These are phyloP conservation scores for Vanilla planifolia DNA, from an alignment of 106 monocot genomes.

Conservation along the genomic window DNA sequence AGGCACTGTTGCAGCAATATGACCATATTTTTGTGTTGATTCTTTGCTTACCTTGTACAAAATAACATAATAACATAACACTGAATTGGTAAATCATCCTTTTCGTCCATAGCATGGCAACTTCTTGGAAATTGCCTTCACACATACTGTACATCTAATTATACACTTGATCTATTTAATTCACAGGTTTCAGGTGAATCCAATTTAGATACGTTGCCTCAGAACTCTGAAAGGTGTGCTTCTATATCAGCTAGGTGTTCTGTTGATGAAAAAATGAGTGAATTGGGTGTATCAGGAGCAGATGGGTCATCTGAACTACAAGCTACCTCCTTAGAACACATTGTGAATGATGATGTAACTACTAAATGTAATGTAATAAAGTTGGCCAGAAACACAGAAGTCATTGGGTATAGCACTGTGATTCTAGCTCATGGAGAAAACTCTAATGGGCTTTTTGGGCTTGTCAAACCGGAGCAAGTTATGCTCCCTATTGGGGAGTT, in stretches of 20 bases:
- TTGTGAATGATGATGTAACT: slow-evolving; percentile 17
- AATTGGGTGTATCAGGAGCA: slow-evolving; percentile 7
- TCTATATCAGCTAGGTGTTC: slow-evolving; percentile 21
- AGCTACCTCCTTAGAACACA: slow-evolving; percentile 10
- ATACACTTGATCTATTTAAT: neutral
- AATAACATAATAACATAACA: too few species aligned
- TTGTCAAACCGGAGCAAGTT: slow-evolving; percentile 36
- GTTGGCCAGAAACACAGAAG: slow-evolving; percentile 21
- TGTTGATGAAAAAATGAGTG: slow-evolving; percentile 27
- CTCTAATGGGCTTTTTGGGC: slow-evolving; percentile 30
- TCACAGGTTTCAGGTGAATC: neutral
- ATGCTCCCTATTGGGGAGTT: slow-evolving; percentile 27
- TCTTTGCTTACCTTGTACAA: too few species aligned
- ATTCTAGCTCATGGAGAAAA: slow-evolving; percentile 23
- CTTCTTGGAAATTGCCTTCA: too few species aligned
- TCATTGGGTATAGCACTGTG: slow-evolving; percentile 23
- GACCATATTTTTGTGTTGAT: too few species aligned
- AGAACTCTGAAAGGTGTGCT: slow-evolving; percentile 22
- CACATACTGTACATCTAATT: neutral
- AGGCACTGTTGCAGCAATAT: too few species aligned
- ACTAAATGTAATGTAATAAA: slow-evolving; percentile 17
- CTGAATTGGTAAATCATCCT: too few species aligned
- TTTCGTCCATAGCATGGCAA: too few species aligned
- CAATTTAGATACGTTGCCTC: slow-evolving; percentile 8
- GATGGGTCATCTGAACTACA: slow-evolving; percentile 19